Percentiles rank a stretch among this genome's conserved stretches.
Conservation (phyloP, 2,329 filamentous ascomycete genomes). For the Stachybotrys elegans region DNA sequence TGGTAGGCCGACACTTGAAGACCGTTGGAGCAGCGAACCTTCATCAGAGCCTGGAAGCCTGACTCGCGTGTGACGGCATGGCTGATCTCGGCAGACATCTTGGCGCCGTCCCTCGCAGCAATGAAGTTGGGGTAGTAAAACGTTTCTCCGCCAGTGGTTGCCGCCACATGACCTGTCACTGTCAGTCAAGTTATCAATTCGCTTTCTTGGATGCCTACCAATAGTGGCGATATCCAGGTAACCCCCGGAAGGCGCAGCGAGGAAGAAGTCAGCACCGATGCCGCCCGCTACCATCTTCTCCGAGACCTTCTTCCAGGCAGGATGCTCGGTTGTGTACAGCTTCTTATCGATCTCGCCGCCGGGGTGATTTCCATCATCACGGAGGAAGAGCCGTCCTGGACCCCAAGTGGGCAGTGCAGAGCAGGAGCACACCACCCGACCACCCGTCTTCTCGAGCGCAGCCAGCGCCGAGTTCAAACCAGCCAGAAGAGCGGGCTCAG, state of each 20-base stretch:
- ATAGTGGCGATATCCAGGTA: constrained; percentile 93
- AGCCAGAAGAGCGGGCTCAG: constrained; percentile 82
- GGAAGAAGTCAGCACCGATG: constrained; percentile 88
- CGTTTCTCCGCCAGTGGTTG: constrained; percentile 87
- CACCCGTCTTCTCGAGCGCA: constrained; percentile 81
- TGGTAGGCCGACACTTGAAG: constrained; percentile 92
- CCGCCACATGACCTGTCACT: constrained; percentile 67
- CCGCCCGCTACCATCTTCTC: constrained; percentile 84
- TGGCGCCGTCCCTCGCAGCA: constrained; percentile 75
- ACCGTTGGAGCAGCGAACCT: constrained; percentile 95
- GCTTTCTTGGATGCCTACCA: constrained; percentile 48
- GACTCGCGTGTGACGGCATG: constrained; percentile 86
- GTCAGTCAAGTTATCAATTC: not conserved
- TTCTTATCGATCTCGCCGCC: constrained; percentile 89
- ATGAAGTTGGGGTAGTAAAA: constrained; percentile 98
- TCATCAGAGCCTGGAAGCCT: constrained; percentile 94
- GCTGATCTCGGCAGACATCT: constrained; percentile 77
- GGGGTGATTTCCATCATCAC: constrained; percentile 82
- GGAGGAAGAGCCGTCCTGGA: constrained; percentile 75
- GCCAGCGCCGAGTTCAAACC: constrained; percentile 77
- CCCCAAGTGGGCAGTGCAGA: constrained; percentile 89
- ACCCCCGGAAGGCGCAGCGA: constrained; percentile 82
- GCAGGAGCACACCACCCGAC: constrained; percentile 85
- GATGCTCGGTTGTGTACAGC: constrained; percentile 84
- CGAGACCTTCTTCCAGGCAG: constrained; percentile 78